Evolutionary conservation across 345 rosid species (phyloP).

Genomic region (Murraya koenigii): DNA sequence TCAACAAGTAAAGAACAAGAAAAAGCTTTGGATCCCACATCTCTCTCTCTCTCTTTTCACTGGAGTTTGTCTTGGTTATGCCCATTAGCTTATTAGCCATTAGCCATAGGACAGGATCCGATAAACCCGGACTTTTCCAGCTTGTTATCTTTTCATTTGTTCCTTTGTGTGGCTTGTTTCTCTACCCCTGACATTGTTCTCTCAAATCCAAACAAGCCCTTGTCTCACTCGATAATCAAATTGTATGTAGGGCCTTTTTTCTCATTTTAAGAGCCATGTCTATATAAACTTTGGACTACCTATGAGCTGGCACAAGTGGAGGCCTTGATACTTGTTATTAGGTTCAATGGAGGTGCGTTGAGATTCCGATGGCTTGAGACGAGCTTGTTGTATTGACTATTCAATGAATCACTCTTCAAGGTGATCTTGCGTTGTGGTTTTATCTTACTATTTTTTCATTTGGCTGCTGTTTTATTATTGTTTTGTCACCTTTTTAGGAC

Average conservation of each 20-base stretch:
- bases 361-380: too few relatives aligned
- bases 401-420: too few relatives aligned
- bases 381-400: too few relatives aligned
- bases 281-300: slow-evolving; percentile 1
- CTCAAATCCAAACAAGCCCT: slow-evolving; percentile 24
- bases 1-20: slow-evolving; percentile 21
- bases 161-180: slow-evolving; percentile 18
- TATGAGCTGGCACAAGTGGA: slow-evolving; percentile 15
- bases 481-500: too few relatives aligned
- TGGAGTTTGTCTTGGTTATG: slow-evolving; percentile 21
- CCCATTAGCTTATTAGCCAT: neutral
- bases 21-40: slow-evolving; percentile 45
- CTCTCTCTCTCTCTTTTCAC: slow-evolving; percentile 11
- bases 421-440: too few relatives aligned
- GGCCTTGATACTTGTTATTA: too few relatives aligned
- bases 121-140: slow-evolving; percentile 68
- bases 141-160: slow-evolving; percentile 34
- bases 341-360: too few relatives aligned
- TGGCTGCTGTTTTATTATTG: too few relatives aligned
- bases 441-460: too few relatives aligned
- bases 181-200: slow-evolving; percentile 5
- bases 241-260: neutral
- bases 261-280: neutral
- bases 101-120: slow-evolving; percentile 63
- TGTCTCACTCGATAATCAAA: neutral